phyloP scores from a whole-genome alignment of 176 grass and related monocot genomes.

The Eragrostis curvula region DNA sequence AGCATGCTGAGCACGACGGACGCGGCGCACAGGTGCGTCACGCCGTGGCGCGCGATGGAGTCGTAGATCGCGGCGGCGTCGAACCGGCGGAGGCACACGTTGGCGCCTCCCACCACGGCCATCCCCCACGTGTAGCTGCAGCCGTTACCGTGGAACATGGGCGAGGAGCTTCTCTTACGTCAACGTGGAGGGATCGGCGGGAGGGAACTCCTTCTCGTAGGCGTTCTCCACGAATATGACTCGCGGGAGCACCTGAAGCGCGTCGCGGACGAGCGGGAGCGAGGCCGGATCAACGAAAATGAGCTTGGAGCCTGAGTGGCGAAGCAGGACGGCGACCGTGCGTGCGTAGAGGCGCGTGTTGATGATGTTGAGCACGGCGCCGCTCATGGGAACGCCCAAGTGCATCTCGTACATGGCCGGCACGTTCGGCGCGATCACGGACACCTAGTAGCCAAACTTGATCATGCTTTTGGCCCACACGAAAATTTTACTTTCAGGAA shows the following conservation, averaged over 20 bases:
- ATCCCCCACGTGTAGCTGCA: slow-evolving; percentile 90
- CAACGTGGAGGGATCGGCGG: not conserved
- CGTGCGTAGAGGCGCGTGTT: slow-evolving; percentile 87
- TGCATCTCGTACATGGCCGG: slow-evolving; percentile 98
- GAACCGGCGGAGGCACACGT: slow-evolving; percentile 76
- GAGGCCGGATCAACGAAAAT: slow-evolving; percentile 62
- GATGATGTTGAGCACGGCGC: slow-evolving; percentile 86
- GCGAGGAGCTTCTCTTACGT: slow-evolving; percentile 76
- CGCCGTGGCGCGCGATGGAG: slow-evolving; percentile 38
- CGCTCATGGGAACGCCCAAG: slow-evolving; percentile 92
- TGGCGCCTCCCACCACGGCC: slow-evolving; percentile 72
- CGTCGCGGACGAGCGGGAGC: slow-evolving; percentile 48
- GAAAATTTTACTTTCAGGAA: no score
- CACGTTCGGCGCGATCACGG: slow-evolving; percentile 72
- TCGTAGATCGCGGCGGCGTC: slow-evolving; percentile 49
- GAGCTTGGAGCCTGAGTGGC: slow-evolving; percentile 65
- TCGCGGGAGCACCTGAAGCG: slow-evolving; percentile 62
- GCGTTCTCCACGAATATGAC: slow-evolving; percentile 68
- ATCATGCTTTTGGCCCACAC: not conserved
- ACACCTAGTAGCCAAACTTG: slow-evolving; percentile 53
- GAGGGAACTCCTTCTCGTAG: slow-evolving; percentile 40
- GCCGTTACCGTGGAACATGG: slow-evolving; percentile 91
- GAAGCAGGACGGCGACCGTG: slow-evolving; percentile 73
- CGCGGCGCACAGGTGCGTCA: slow-evolving; percentile 83
- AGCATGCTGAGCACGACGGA: slow-evolving; percentile 91